Percentiles rank a stretch among this genome's conserved stretches.
phyloP scores from a whole-genome alignment of 108 stramenopile species.

The Skeletonema tropicum region DNA sequence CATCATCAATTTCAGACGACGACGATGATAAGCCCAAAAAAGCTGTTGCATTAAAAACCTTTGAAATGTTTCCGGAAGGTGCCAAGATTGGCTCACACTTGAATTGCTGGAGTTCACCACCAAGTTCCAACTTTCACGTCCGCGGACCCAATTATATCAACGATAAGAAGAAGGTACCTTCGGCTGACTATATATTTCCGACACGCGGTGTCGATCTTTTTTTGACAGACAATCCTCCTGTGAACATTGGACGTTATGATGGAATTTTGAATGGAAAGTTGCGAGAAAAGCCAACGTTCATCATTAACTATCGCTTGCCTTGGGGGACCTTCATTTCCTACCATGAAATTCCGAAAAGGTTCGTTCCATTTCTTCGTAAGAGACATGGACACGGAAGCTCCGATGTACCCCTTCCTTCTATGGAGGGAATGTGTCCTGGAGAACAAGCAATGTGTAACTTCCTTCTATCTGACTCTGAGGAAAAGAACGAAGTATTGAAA shows the following conservation, averaged over 20 bases:
- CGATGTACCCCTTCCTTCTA: slow-evolving; percentile 44
- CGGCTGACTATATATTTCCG: slow-evolving; percentile 65
- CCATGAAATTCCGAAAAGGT: slow-evolving; percentile 81
- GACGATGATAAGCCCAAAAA: background rate
- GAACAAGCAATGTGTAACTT: slow-evolving; percentile 68
- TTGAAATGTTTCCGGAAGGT: slow-evolving; percentile 62
- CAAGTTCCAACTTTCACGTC: slow-evolving; percentile 62
- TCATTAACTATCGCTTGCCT: slow-evolving; percentile 89
- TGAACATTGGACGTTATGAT: slow-evolving; percentile 70
- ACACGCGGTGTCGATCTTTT: slow-evolving; percentile 82
- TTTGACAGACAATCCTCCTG: slow-evolving; percentile 78
- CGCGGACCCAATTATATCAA: slow-evolving; percentile 76
- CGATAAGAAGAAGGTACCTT: slow-evolving; percentile 78
- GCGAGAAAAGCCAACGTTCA: slow-evolving; percentile 78
- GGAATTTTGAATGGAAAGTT: slow-evolving; percentile 70
- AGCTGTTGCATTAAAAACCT: slow-evolving; percentile 15
- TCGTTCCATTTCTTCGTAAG: slow-evolving; percentile 64
- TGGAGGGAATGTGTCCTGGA: slow-evolving; percentile 51
- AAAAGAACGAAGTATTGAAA: slow-evolving; percentile 70
- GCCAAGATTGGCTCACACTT: slow-evolving; percentile 66
- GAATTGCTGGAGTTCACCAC: slow-evolving; percentile 81
- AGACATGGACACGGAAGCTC: slow-evolving; percentile 50
- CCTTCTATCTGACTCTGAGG: slow-evolving; percentile 49
- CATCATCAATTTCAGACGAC: background rate
- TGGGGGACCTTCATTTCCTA: slow-evolving; percentile 87